Percentiles rank a stretch among this genome's conserved stretches.
These are phyloP conservation scores for Prunus yedoensis DNA, from an alignment of 331 rosid species.

Conservation along the genomic window DNA sequence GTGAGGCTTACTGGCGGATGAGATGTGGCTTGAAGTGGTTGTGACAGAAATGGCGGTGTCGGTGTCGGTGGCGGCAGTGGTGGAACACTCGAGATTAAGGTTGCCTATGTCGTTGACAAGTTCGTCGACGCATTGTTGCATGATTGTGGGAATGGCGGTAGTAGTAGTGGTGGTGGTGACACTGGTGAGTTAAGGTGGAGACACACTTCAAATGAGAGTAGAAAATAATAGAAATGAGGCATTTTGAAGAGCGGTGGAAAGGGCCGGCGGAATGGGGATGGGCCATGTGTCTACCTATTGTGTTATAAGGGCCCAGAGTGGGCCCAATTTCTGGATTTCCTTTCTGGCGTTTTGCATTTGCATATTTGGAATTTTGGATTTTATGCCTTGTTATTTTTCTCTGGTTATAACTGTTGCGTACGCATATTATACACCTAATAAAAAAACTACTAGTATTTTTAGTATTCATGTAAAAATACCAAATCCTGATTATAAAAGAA, in stretches of 20 bases:
- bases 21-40: constrained; percentile 12
- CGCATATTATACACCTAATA: background rate
- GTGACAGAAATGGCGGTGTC: constrained; percentile 1
- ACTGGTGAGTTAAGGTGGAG: background rate
- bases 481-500: background rate
- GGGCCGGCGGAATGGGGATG: constrained; percentile 15
- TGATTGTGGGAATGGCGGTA: constrained; percentile 7
- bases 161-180: background rate
- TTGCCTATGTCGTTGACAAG: constrained; percentile 21
- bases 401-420: background rate
- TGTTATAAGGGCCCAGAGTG: constrained; percentile 6
- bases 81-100: constrained; percentile 21
- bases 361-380: background rate
- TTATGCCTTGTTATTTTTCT: background rate
- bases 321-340: constrained; percentile 8
- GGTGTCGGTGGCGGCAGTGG: background rate
- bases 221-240: background rate
- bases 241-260: constrained; percentile 16
- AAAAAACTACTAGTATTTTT: background rate
- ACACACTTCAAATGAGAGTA: background rate
- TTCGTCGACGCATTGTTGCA: constrained; percentile 18
- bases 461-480: background rate
- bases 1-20: constrained; percentile 20
- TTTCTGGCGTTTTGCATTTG: background rate
- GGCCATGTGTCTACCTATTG: constrained; percentile 4